phyloP scores from a whole-genome alignment of 148 eudicot genomes.

The Rheum nobile region DNA sequence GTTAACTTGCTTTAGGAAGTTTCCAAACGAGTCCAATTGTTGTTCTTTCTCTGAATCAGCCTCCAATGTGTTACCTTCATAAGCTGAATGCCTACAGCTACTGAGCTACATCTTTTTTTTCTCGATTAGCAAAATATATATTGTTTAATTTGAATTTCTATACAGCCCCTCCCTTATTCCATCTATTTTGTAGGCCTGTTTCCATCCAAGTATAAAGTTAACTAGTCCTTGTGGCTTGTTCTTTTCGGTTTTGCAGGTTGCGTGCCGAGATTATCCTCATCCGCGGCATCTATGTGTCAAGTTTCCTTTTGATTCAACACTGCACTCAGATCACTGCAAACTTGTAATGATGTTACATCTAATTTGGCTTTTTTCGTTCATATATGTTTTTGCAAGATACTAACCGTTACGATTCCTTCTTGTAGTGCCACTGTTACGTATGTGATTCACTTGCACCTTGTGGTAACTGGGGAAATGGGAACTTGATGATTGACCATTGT shows the following conservation, averaged over 20 bases:
- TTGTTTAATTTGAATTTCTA: neutral
- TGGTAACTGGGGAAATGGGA: slow-evolving; percentile 54
- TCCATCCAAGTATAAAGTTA: slow-evolving; percentile 4
- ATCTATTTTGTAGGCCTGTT: neutral
- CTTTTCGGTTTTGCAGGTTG: slow-evolving; percentile 45
- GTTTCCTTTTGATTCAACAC: slow-evolving; percentile 56
- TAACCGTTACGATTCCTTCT: slow-evolving; percentile 3
- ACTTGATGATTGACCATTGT: slow-evolving; percentile 48
- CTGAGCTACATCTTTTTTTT: neutral
- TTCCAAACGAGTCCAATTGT: neutral
- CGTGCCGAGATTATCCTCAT: slow-evolving; percentile 97
- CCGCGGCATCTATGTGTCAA: slow-evolving; percentile 83
- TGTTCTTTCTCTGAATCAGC: no score
- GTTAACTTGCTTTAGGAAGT: neutral
- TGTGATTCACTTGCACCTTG: slow-evolving; percentile 93
- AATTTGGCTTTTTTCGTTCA: slow-evolving; percentile 3
- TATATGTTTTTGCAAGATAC: neutral
- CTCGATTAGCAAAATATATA: neutral
- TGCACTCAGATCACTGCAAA: slow-evolving; percentile 50
- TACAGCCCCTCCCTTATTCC: neutral
- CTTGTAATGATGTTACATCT: slow-evolving; percentile 3
- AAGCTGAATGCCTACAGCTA: neutral
- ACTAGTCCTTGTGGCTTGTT: neutral
- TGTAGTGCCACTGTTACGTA: slow-evolving; percentile 93
- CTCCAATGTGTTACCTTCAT: neutral